Conservation (phyloP, 306 rosid species). For the Cicer pinnatifidum region DNA sequence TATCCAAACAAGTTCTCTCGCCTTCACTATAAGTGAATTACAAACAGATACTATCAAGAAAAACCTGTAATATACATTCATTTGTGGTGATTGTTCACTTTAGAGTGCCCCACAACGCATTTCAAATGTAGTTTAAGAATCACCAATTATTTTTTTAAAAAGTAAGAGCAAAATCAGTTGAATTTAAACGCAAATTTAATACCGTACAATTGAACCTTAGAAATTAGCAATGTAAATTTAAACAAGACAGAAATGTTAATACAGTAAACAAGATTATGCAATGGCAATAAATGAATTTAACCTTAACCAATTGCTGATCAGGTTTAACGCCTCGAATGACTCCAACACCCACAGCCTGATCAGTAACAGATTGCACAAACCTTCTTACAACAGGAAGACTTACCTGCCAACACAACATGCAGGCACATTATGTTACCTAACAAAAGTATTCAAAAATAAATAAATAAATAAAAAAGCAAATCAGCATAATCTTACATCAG, state of each 20-base stretch:
- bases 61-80: constrained; percentile 2
- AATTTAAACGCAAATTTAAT: constrained; percentile 23
- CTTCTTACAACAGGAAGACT: constrained; percentile 99
- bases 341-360: constrained; percentile 94
- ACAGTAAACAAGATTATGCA: constrained; percentile 5
- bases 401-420: constrained; percentile 63
- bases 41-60: not conserved
- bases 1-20: constrained; percentile 28
- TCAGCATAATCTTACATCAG: constrained; percentile 73
- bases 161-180: not conserved
- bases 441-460: constrained; percentile 25
- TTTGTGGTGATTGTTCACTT: constrained; percentile 12
- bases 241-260: constrained; percentile 11
- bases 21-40: constrained; percentile 11
- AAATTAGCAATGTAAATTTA: not conserved
- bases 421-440: not conserved
- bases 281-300: constrained; percentile 24
- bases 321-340: constrained; percentile 87
- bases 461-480: not conserved
- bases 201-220: not conserved
- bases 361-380: constrained; percentile 89
- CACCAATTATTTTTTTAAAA: not conserved
- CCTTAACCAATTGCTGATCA: constrained; percentile 97
- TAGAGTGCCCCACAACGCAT: constrained; percentile 5
- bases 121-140: constrained; percentile 14